Percentiles rank a stretch among this genome's conserved stretches.
These are phyloP conservation scores for Termitomyces titanicus DNA, from an alignment of 768 basidiomycete species.

Conservation along the genomic window DNA sequence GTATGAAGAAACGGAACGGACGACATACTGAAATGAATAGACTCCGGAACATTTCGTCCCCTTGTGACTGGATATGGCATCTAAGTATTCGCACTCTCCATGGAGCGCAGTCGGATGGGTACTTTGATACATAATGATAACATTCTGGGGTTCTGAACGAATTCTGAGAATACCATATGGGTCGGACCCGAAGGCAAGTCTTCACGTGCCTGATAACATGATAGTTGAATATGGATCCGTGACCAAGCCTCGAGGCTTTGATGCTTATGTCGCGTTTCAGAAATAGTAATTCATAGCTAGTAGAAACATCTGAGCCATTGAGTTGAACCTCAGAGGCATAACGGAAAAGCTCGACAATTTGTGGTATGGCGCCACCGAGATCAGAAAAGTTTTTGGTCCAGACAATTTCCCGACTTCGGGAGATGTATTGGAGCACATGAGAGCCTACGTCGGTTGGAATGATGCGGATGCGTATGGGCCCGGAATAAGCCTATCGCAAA, in stretches of 20 bases:
- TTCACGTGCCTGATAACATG: slow-evolving; percentile 10
- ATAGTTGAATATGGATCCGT: neutral
- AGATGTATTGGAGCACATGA: neutral
- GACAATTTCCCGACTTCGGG: neutral
- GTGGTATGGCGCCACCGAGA: neutral
- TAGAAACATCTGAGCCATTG: neutral
- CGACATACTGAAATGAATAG: slow-evolving; percentile 1
- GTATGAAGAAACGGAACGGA: neutral
- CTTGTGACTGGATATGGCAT: slow-evolving; percentile 3
- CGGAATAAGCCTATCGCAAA: neutral
- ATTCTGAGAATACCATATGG: slow-evolving; percentile 4
- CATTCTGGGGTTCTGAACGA: neutral
- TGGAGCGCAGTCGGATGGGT: neutral
- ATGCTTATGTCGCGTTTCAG: neutral
- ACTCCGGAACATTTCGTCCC: neutral
- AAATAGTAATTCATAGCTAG: neutral
- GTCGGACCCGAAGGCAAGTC: neutral
- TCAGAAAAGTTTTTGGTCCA: neutral
- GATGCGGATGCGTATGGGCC: slow-evolving; percentile 1
- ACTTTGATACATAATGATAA: neutral
- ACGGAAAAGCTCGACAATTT: neutral
- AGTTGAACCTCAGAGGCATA: neutral
- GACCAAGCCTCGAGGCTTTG: neutral
- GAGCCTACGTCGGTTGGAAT: neutral
- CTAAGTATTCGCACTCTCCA: neutral